Evolutionary conservation across 768 basidiomycete genomes (phyloP), one percentile per base, ranked within the genome.

Genomic region (Boletus subparvulus): DNA sequence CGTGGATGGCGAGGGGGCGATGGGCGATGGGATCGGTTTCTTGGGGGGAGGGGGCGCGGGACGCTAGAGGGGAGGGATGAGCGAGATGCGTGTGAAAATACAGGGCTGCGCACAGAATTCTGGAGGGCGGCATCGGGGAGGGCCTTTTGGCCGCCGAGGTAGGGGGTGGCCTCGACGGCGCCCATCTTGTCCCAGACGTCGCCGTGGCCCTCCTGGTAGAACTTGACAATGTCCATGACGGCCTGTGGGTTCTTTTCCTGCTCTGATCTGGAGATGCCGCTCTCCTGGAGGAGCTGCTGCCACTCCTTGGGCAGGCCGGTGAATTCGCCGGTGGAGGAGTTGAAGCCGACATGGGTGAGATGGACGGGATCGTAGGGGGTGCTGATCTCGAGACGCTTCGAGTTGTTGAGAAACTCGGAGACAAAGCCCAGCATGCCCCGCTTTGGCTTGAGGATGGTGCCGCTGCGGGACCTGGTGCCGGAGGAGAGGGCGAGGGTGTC

Each of bases 331-430:
- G 96, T 98, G 54, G 93, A 96, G 7, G 92, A 92, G 74, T 99
- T 98, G 85, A 98, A 98, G 57, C 96, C 96, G 69, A 99, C 97
- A 70, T 99, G 97, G 3, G 97, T 98, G 67, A 99, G 88, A 77
- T 98, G 96, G 39, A 98, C 96, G 33, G 97, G 97, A 74, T 99
- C 97, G 71, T 96, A 98, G 0, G 97, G 97, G 0, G 94, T 95
- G 70, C 92, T 94, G 78, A 99, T 98, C 74, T 96, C 94, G 14
- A 83, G 85, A 13, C 88, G 83, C 65, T 90, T 92, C 10, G 32
- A 81, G 54, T 83, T 78, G 68, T 82, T 86, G 73, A 92, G 86
- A 2, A 32, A 11, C 2, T 32, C 30, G 40, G 88, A 81, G 66
- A 92, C 80, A 71, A 80, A 79, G 32, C 74, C 76, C 24, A 81